Base-by-base conservation (phyloP, 768 basidiomycete species). In the Plicaturopsis crispa region DNA sequence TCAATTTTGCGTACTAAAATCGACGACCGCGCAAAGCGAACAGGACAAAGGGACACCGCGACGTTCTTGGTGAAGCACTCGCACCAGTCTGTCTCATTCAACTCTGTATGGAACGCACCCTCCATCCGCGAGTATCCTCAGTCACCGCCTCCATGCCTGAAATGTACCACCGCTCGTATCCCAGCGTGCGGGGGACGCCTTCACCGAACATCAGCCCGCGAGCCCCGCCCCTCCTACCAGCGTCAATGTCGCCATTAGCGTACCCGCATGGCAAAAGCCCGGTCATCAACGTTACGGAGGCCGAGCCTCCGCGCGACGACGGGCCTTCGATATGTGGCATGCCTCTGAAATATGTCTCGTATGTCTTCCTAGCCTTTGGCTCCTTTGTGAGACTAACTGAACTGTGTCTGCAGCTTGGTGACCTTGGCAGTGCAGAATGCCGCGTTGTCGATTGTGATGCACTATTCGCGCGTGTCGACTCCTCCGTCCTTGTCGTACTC, bases 341-440 rank as follows among this genome's bases (percentile, higher is more conserved):
- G 51, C 83, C 82, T 11, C 63, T 86, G 49, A 86, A 86, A 81
- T 86, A 84, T 44, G 70, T 86, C 10, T 84, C 84, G 82, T 84
- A 54, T 65, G 83, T 69, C 53, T 20, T 24, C 8, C 21, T 40
- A 22, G 24, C 24, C n/a, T 30, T 21, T 31, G 2, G 3, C 32
- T 38, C 2, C 34, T 42, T 34, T 45, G 3, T 39, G 24, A 8
- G 19, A 31, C 40, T 26, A 43, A 41, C 40, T 42, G 32, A 41
- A 36, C 28, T 40, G 38, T 31, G 34, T 33, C 16, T 24, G 42
- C 49, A 85, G 84, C 11, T 70, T 89, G 42, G 76, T 91, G 46
- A 88, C 86, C 13, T 76, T 93, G 35, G 90, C 90, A 4, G 82
- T 94, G 3, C 94, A 99, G 67, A 98, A 98, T 62, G 90, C 90